phyloP scores from a whole-genome alignment of 345 rosid species.

The Capsella bursapastoris region DNA sequence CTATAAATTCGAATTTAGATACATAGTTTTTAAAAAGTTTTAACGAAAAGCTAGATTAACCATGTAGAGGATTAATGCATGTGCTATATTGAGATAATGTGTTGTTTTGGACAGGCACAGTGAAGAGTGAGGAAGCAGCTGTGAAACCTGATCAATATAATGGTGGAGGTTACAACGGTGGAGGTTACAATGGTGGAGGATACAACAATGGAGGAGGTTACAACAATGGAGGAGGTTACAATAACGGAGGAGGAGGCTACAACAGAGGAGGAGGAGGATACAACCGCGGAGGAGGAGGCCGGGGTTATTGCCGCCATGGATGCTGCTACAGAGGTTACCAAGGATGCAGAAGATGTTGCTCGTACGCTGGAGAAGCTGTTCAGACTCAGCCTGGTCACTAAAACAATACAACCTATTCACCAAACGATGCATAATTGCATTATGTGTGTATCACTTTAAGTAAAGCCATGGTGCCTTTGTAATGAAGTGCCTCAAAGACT shows the following conservation, averaged over 20 bases:
- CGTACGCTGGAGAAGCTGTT: conserved; percentile 11
- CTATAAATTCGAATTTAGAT: no score
- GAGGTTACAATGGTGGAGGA: no score
- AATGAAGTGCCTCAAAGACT: not conserved
- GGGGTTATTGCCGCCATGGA: not conserved
- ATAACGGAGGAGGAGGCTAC: not conserved
- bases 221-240: no score
- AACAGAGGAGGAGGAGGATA: no score
- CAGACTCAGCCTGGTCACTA: conserved; percentile 25
- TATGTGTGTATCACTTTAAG: not conserved
- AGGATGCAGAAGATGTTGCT: conserved; percentile 3
- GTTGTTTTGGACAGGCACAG: not conserved
- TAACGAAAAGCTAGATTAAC: no score
- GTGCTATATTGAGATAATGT: not conserved
- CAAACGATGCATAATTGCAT: not conserved
- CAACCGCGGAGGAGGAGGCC: not conserved
- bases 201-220: not conserved
- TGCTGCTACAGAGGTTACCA: conserved; percentile 16
- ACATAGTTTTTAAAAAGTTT: no score
- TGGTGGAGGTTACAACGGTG: not conserved
- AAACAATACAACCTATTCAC: not conserved
- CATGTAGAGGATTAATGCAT: not conserved
- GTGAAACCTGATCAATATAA: not conserved
- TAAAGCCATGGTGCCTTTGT: not conserved
- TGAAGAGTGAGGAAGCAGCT: not conserved